Conservation (phyloP, 2,329 filamentous ascomycete species). For the Sphaceloma murrayae region DNA sequence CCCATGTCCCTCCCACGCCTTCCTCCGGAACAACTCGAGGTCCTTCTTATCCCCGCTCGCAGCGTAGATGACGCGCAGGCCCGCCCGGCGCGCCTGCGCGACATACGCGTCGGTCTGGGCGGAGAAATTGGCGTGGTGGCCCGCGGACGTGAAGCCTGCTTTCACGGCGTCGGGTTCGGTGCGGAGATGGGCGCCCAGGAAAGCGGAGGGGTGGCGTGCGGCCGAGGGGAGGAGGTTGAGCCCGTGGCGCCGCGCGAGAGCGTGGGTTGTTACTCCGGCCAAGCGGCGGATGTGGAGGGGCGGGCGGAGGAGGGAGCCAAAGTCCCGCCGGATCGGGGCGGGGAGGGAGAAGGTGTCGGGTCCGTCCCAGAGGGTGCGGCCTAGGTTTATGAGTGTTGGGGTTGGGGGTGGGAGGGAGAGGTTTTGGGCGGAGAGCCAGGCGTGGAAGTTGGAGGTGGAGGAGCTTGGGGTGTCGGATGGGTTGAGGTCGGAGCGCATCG, state of each 20-base stretch:
- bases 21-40: conserved; percentile 30
- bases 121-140: conserved; percentile 26
- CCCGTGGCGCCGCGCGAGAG: conserved; percentile 24
- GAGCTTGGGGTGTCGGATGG: conserved; percentile 18
- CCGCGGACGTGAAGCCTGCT: conserved; percentile 25
- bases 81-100: conserved; percentile 25
- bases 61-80: conserved; percentile 34
- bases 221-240: conserved; percentile 25
- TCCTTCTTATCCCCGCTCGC: conserved; percentile 36
- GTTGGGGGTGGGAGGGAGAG: conserved; percentile 15
- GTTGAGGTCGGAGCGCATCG: conserved; percentile 23
- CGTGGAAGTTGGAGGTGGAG: conserved; percentile 20
- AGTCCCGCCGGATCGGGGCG: conserved; percentile 22
- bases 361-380: conserved; percentile 25
- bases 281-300: conserved; percentile 23
- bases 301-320: conserved; percentile 25
- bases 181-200: conserved; percentile 33
- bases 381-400: conserved; percentile 23
- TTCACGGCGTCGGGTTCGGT: conserved; percentile 30
- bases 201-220: conserved; percentile 25
- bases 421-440: conserved; percentile 21
- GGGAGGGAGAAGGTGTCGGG: conserved; percentile 25
- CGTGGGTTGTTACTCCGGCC: conserved; percentile 30
- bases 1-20: conserved; percentile 29
- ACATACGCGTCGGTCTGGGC: conserved; percentile 34